Evolutionary conservation across 164 flowering plant species (phyloP), one percentile per base, ranked within the genome.

Genomic region (Amborella trichopoda): DNA sequence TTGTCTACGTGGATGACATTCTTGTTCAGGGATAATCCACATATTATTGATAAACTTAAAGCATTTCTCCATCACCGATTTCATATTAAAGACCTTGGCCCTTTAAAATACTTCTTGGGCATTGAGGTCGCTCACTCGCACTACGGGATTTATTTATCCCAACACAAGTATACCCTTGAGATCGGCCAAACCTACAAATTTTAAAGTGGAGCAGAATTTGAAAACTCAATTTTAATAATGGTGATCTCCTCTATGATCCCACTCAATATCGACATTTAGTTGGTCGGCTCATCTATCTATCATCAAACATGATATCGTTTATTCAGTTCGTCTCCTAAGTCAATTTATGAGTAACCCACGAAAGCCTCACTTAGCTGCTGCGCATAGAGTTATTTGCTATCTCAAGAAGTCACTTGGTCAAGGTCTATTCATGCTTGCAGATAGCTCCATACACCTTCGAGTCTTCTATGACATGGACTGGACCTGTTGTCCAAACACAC

Each of bases 251-350:
- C 18, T 1, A 10, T 6, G 42, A 39, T 19, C 6, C 12, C 8
- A 1, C 8, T 10, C 8, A 12, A 8, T 39, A 10, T 17, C 42
- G 17, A 16, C 12, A 19, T 6, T 19, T 39, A 17, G 18, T 39
- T 39, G 42, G 42, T 8, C 12, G 17, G 17, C 42, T 39, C n/a
- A 39, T 39, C 12, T 39, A 39, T 19, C 42, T 39, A 39, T 17
- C n/a, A 39, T 19, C 17, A 11, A 6, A 11, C 42, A 14, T 10
- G 42, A 39, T 39, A 39, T 39, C 18, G 18, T 19, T 6, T 39
- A 39, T 17, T 11, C 12, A 10, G 42, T 39, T 10, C 12, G 18
- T 1, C 6, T 39, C 6, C 42, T 39, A 19, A 39, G 42, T 39
- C 42, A 39, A 19, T 1, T 30, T 14, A 30, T 30, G 34, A 9